Evolutionary conservation across 352 stramenopile species (phyloP), one percentile per base, ranked within the genome.

Genomic region (Aphanomyces euteiches): DNA sequence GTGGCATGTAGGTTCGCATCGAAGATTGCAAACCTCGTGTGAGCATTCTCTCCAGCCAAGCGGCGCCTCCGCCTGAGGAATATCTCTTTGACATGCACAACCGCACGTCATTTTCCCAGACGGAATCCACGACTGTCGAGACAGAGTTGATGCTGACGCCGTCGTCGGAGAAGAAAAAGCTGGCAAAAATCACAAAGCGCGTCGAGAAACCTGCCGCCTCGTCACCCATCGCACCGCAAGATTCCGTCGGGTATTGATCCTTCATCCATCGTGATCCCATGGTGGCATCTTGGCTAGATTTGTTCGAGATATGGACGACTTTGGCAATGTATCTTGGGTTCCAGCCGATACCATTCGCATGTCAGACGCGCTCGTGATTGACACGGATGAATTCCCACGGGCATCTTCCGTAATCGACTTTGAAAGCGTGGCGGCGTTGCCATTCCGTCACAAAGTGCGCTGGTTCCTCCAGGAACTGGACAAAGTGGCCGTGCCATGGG

Each of bases 401-500:
- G 81, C 82, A n/a, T 89, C 72, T 66, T 89, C 73, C 39, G 74
- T 80, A 19, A 92, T 92, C 61, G 87, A 94, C 66, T 89, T 92
- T 56, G 85, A 94, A 66, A 80, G 80, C 1, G 73, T 93, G 13
- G 85, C 84, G 13, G 81, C 87, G 47, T 75, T 91, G 5, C 78
- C 85, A 7, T 92, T 94, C 66, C 81, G 78, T 19, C 45, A 80
- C 5, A 94, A 94, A 67, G 80, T 91, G 47, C 79, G 81, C 13
- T 94, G 87, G 87, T 88, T 94, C 64, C 67, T 93, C 19, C 77
- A 86, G 72, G 82, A 94, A 65, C 58, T 92, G 40, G 77, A 85
- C 47, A 90, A 90, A 60, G 77, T 92, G n/a, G 85, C 81, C 15
- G 72, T 90, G 12, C 84, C 82, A 21, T 92, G 81, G 83, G 82